phyloP scores from a whole-genome alignment of 352 stramenopile genomes.

The Phytophthora palmivora region DNA sequence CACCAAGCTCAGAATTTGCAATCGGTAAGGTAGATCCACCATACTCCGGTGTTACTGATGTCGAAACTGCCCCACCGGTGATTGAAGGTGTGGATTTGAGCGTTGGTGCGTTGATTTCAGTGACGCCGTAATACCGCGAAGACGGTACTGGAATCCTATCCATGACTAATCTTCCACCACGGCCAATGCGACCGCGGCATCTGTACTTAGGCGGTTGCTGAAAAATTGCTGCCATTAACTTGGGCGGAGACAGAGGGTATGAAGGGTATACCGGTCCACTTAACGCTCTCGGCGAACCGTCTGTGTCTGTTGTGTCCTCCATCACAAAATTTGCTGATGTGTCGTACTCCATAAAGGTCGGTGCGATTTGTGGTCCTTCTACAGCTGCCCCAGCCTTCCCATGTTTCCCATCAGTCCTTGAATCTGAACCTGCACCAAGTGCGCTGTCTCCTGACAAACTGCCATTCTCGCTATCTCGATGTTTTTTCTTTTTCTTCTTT shows the following conservation, averaged over 20 bases:
- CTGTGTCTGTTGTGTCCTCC: slow-evolving; percentile 42
- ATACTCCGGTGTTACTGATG: slow-evolving; percentile 8
- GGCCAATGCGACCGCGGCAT: slow-evolving; percentile 73
- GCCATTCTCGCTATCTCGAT: slow-evolving; percentile 53
- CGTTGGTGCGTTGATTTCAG: slow-evolving; percentile 57
- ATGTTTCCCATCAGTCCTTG: slow-evolving; percentile 20
- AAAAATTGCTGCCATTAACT: slow-evolving; percentile 75
- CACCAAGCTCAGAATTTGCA: slow-evolving; percentile 20
- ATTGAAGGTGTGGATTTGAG: slow-evolving; percentile 27
- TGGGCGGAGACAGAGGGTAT: slow-evolving; percentile 67
- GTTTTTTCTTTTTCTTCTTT: slow-evolving; percentile 84
- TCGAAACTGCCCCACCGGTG: not conserved
- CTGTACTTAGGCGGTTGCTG: slow-evolving; percentile 75
- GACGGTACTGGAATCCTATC: slow-evolving; percentile 72
- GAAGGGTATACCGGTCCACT: slow-evolving; percentile 59
- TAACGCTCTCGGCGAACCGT: slow-evolving; percentile 30
- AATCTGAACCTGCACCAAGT: slow-evolving; percentile 12
- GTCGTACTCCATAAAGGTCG: slow-evolving; percentile 82
- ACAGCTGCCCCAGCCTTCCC: slow-evolving; percentile 23
- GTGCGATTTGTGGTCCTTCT: slow-evolving; percentile 45
- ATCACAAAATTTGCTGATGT: slow-evolving; percentile 71
- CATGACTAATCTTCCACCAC: slow-evolving; percentile 75
- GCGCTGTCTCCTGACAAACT: slow-evolving; percentile 8
- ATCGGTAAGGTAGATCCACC: slow-evolving; percentile 7
- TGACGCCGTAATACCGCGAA: slow-evolving; percentile 59